Evolutionary conservation across 345 rosid species (phyloP).

Genomic region (Brassica rapa): DNA sequence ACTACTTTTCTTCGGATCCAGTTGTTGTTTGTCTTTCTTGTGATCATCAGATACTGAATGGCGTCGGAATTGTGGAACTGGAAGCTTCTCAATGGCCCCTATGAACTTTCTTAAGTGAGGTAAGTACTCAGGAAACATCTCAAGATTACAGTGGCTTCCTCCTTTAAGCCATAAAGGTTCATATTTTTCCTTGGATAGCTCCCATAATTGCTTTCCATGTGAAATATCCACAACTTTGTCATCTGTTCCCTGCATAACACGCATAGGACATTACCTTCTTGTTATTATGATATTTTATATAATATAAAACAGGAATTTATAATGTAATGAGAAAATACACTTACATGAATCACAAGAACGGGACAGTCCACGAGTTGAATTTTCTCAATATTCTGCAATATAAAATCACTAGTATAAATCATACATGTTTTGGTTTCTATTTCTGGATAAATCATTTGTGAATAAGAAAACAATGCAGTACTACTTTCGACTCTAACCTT

Average conservation of each 20-base stretch:
- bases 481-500: constrained; percentile 49
- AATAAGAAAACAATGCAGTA: background rate
- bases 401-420: background rate
- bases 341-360: constrained; percentile 89
- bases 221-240: constrained; percentile 81
- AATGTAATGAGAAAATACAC: constrained; percentile 21
- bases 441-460: background rate
- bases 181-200: constrained; percentile 77
- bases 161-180: constrained; percentile 92
- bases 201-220: constrained; percentile 88
- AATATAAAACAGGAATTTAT: background rate
- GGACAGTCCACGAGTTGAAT: constrained; percentile 74
- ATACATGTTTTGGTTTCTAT: too few relatives aligned
- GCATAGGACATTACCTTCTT: background rate
- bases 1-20: constrained; percentile 46
- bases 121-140: constrained; percentile 73
- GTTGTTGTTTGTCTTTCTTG: constrained; percentile 35
- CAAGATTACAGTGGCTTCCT: constrained; percentile 82
- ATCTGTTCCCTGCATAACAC: constrained; percentile 65
- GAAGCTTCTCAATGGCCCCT: constrained; percentile 68
- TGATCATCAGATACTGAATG: constrained; percentile 26
- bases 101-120: constrained; percentile 75
- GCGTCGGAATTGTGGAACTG: constrained; percentile 33
- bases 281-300: background rate
- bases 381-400: constrained; percentile 76